Conservation (phyloP, 2,329 filamentous ascomycete species). For the Lasiodiplodia gonubiensis region DNA sequence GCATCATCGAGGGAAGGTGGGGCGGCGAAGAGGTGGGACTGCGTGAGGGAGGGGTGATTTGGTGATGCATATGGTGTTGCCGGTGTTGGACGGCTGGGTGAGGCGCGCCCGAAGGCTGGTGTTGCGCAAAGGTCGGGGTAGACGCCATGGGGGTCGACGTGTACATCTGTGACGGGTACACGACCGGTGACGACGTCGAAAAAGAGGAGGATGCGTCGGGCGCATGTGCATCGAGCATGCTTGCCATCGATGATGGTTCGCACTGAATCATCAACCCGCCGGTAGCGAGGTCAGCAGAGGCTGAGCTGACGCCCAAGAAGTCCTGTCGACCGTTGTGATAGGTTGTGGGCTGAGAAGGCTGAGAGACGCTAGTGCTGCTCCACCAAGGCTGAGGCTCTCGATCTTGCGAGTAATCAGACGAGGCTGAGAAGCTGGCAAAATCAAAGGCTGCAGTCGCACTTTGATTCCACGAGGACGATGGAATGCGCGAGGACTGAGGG, state of each 20-base stretch:
- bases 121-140: slow-evolving; percentile 8
- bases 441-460: slow-evolving; percentile 39
- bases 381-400: slow-evolving; percentile 40
- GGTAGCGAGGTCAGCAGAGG: slow-evolving; percentile 25
- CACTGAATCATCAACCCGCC: slow-evolving; percentile 30
- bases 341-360: slow-evolving; percentile 31
- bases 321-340: slow-evolving; percentile 34
- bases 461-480: slow-evolving; percentile 41
- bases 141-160: slow-evolving; percentile 14
- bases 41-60: slow-evolving; percentile 22
- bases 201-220: slow-evolving; percentile 15
- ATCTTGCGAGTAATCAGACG: slow-evolving; percentile 37
- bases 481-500: slow-evolving; percentile 40
- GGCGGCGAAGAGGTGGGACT: slow-evolving; percentile 24
- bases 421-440: slow-evolving; percentile 40
- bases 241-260: slow-evolving; percentile 26
- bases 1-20: background rate
- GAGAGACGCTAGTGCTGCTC: slow-evolving; percentile 32
- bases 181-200: slow-evolving; percentile 25
- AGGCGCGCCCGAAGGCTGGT: slow-evolving; percentile 1
- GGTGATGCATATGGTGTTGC: slow-evolving; percentile 8
- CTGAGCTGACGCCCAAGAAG: slow-evolving; percentile 28
- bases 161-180: slow-evolving; percentile 27
- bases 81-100: slow-evolving; percentile 7
- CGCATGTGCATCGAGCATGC: slow-evolving; percentile 25